These are phyloP conservation scores for Hansfordia pulvinata DNA, from an alignment of 2,329 filamentous ascomycete species.

Conservation along the genomic window DNA sequence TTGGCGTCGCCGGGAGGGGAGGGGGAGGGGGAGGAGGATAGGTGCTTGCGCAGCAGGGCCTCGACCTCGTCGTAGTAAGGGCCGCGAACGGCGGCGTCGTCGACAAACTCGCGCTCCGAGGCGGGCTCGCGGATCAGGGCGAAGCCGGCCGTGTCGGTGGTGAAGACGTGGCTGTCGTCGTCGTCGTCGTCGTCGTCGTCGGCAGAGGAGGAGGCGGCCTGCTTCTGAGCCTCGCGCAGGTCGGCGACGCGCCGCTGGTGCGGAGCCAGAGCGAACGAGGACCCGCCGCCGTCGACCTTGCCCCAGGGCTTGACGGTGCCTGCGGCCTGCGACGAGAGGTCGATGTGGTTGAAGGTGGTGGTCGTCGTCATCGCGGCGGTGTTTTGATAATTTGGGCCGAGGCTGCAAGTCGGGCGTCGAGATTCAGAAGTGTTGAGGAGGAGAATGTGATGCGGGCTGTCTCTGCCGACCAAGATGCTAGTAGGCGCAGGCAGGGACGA, in stretches of 20 bases:
- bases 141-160: constrained; percentile 45
- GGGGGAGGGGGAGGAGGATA: constrained; percentile 31
- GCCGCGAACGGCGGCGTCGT: constrained; percentile 37
- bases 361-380: constrained; percentile 35
- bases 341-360: constrained; percentile 45
- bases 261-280: constrained; percentile 34
- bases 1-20: too few species aligned
- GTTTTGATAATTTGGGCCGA: too few species aligned
- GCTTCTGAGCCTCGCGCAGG: too few species aligned
- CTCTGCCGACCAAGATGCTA: too few species aligned
- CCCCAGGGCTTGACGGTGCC: constrained; percentile 39
- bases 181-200: too few species aligned
- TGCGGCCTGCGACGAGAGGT: constrained; percentile 34
- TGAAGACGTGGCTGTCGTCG: constrained; percentile 32
- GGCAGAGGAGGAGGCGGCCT: too few species aligned
- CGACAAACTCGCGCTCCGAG: constrained; percentile 37
- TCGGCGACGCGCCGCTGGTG: constrained; percentile 35
- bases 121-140: constrained; percentile 37
- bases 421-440: too few species aligned
- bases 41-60: constrained; percentile 34
- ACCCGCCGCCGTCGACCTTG: constrained; percentile 48
- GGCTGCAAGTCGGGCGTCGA: too few species aligned
- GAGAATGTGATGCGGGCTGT: too few species aligned
- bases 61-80: constrained; percentile 52
- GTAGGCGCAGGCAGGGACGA: too few species aligned